These are phyloP conservation scores for Juncus effusus DNA, from an alignment of 176 grass and related monocot genomes.

Conservation along the genomic window DNA sequence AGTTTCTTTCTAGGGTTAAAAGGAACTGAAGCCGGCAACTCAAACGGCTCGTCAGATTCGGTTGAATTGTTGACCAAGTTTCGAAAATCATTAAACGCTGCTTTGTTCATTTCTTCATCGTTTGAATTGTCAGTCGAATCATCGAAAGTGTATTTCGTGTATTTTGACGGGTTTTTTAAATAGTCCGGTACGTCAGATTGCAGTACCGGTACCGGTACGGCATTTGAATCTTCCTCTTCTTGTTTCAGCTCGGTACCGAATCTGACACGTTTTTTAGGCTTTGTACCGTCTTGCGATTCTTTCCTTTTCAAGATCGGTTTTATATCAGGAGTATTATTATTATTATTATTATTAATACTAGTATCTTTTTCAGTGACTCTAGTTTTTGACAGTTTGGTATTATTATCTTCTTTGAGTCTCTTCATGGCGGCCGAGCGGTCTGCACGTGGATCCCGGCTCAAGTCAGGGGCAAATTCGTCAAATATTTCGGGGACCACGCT, in stretches of 20 bases:
- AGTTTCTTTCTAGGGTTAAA: conserved; percentile 80
- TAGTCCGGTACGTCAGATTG: conserved; percentile 65
- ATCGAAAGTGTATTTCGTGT: conserved; percentile 74
- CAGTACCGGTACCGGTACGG: conserved; percentile 43
- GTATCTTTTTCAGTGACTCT: conserved; percentile 1
- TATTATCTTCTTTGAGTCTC: conserved; percentile 68
- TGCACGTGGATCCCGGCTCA: conserved; percentile 58
- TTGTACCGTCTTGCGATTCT: conserved; percentile 42
- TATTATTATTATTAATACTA: conserved; percentile 6
- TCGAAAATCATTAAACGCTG: conserved; percentile 67
- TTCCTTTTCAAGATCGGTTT: conserved; percentile 97
- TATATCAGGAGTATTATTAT: conserved; percentile 17
- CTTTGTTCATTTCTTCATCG: conserved; percentile 57
- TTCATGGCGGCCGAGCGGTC: conserved; percentile 52
- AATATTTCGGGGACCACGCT: conserved; percentile 69
- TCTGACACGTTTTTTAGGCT: conserved; percentile 86
- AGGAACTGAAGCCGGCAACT: conserved; percentile 51
- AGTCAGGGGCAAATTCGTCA: conserved; percentile 49
- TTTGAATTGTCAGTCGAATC: conserved; percentile 24
- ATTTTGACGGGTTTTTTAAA: conserved; percentile 84
- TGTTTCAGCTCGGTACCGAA: conserved; percentile 52
- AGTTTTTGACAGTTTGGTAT: conserved; percentile 21
- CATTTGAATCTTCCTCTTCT: conserved; percentile 44
- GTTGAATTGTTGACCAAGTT: conserved; percentile 53
- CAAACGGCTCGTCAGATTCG: conserved; percentile 27